Evolutionary conservation across 73 alveolate genomes (phyloP).

Genomic region (Paramecium pentaurelia): DNA sequence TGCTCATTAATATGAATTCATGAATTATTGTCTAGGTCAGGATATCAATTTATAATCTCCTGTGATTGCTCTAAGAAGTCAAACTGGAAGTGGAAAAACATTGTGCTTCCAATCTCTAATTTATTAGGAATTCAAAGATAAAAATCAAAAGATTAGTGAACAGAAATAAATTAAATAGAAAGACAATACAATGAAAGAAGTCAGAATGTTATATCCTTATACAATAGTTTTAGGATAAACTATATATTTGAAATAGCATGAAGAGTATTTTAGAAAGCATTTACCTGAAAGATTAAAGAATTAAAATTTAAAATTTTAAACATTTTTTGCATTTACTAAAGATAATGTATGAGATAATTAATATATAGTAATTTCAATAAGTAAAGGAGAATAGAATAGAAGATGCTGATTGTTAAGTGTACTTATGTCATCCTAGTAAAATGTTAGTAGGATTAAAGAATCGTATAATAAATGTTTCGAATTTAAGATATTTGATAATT

Average conservation of each 20-base stretch:
- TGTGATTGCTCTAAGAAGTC: neutral
- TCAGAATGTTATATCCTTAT: constrained; percentile 1
- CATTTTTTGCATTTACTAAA: constrained; percentile 23
- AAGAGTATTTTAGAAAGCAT: neutral
- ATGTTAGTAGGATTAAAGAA: neutral
- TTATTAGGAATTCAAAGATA: neutral
- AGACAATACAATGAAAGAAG: neutral
- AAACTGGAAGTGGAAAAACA: constrained; percentile 40
- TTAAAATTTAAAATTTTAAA: neutral
- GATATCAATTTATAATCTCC: neutral
- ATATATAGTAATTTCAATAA: neutral
- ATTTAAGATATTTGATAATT: neutral
- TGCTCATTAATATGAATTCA: constrained; percentile 43
- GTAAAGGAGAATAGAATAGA: constrained; percentile 1
- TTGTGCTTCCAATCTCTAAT: constrained; percentile 13
- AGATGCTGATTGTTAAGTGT: neutral
- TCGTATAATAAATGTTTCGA: neutral
- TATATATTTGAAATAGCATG: constrained; percentile 30
- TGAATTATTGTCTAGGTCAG: constrained; percentile 10
- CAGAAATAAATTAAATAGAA: neutral
- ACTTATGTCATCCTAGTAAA: constrained; percentile 31
- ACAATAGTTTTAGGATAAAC: constrained; percentile 46
- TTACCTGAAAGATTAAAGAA: neutral
- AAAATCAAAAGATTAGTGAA: neutral
- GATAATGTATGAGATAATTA: neutral